Conservation (phyloP, 805 yeast genomes). For the Candida succiphila region DNA sequence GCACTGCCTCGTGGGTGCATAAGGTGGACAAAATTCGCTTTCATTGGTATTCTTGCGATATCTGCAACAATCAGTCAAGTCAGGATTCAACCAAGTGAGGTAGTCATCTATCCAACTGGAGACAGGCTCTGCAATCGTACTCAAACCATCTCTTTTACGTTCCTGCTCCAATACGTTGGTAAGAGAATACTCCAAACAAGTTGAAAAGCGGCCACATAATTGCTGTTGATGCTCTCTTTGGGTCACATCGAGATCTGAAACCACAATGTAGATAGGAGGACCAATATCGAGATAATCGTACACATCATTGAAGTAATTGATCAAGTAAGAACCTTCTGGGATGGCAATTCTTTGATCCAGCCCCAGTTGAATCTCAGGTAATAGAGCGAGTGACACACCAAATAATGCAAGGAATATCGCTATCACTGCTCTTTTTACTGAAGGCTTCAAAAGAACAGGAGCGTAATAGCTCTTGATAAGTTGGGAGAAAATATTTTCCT, state of each 20-base stretch:
- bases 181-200: constrained; percentile 71
- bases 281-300: constrained; percentile 72
- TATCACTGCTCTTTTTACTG: constrained; percentile 37
- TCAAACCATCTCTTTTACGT: constrained; percentile 48
- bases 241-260: constrained; percentile 60
- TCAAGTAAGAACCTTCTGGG: constrained; percentile 74
- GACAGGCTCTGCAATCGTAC: constrained; percentile 71
- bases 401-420: constrained; percentile 50
- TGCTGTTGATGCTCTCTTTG: constrained; percentile 52
- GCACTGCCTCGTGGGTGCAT: constrained; percentile 62
- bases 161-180: constrained; percentile 82
- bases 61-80: constrained; percentile 78
- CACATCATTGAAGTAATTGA: constrained; percentile 70
- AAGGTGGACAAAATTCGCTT: constrained; percentile 55
- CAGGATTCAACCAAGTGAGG: constrained; percentile 79
- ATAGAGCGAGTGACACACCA: constrained; percentile 54
- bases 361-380: constrained; percentile 69
- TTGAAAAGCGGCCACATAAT: constrained; percentile 80
- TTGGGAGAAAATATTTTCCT: constrained; percentile 23
- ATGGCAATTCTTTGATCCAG: constrained; percentile 85
- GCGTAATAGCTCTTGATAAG: constrained; percentile 43
- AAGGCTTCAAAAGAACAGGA: constrained; percentile 42
- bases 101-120: constrained; percentile 94
- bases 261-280: constrained; percentile 85
- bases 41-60: constrained; percentile 39